phyloP scores from a whole-genome alignment of 805 yeast genomes.

The Ogataea corticis region DNA sequence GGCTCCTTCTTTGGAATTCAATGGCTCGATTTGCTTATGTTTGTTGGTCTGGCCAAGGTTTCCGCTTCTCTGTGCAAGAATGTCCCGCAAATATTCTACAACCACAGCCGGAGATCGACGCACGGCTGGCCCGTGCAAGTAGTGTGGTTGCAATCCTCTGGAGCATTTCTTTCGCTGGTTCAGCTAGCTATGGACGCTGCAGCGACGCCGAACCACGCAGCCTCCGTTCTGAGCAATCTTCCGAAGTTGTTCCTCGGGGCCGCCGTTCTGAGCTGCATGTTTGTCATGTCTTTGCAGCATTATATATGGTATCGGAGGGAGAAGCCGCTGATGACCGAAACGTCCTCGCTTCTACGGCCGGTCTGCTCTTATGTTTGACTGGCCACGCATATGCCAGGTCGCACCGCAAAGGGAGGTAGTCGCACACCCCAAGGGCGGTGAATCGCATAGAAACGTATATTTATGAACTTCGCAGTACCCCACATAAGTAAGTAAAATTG shows the following conservation, averaged over 20 bases:
- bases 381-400: not conserved
- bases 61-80: constrained; percentile 23
- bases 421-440: no score
- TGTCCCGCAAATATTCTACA: constrained; percentile 24
- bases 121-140: constrained; percentile 29
- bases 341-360: not conserved
- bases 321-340: not conserved
- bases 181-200: constrained; percentile 22
- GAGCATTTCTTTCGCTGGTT: constrained; percentile 22
- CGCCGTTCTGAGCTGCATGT: constrained; percentile 18
- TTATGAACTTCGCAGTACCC: no score
- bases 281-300: constrained; percentile 25
- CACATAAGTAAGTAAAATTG: no score
- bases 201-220: constrained; percentile 8
- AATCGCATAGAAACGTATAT: no score
- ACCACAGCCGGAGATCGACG: constrained; percentile 24
- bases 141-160: constrained; percentile 22
- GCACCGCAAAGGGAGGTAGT: no score
- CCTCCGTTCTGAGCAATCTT: constrained; percentile 17
- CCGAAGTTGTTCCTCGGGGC: constrained; percentile 25
- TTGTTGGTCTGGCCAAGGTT: constrained; percentile 24
- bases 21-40: constrained; percentile 26
- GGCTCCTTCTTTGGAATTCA: constrained; percentile 8
- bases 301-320: constrained; percentile 20
- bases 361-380: not conserved